Evolutionary conservation across 106 monocot genomes (phyloP), one percentile per base, ranked within the genome.

Genomic region (Allium cepa): DNA sequence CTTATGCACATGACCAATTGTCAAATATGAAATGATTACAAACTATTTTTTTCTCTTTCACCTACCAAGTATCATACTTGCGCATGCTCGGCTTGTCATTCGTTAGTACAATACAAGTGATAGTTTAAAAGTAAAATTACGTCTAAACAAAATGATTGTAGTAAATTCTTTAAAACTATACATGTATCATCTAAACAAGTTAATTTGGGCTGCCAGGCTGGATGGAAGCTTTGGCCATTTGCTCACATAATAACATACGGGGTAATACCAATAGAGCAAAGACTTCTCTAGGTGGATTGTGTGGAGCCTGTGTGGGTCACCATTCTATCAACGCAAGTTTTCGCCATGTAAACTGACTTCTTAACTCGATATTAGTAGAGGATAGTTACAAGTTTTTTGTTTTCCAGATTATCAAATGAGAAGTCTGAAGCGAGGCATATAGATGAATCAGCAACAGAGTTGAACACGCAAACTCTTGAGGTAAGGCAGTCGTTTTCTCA

Each of bases 151-250:
- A 36, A 0, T 36, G 4, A 36, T 36, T 3, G 3, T 3, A 36
- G 36, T 36, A 36, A 5, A 36, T 36, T 3, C 36, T 36, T 36
- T 36, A 0, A 0, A 1, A 36, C 36, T 36, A 36, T 36, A 36
- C 36, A 36, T 36, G 5, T 36, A 36, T 36, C 36, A 5, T 36
- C 36, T 36, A 36, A 36, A 36, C 36, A 36, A 36, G 3, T 1
- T 36, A 36, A 36, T 36, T 36, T 51, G 16, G 73, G 14, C 1
- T 79, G 56, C 56, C 79, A 91, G 91, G 91, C 91, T 11, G 91
- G 91, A 0, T 96, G 91, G 95, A 96, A 91, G 76, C 79, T 96
- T 26, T 96, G 91, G 95, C 91, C 91, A 65, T 91, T 96, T 78
- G 88, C 91, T 0, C 91, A 96, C 67, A 62, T 96, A 36, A 78